A percentile compares a stretch with the other conserved stretches of the same genome.
phyloP scores from a whole-genome alignment of 2,329 filamentous ascomycete genomes.

The Diaporthe vexans region DNA sequence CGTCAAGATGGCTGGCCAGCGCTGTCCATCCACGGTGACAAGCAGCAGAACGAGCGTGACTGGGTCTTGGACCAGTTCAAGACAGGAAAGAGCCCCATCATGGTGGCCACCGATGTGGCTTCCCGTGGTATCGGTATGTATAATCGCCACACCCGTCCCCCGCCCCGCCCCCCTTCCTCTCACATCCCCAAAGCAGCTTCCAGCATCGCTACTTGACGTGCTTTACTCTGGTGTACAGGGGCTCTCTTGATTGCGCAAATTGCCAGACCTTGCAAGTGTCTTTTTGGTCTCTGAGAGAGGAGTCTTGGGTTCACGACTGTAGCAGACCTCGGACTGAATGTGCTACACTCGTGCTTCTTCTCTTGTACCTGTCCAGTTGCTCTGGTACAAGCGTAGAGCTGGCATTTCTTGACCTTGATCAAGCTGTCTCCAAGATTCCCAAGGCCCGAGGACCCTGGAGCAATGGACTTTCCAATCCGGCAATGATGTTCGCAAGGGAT shows the following conservation, averaged over 20 bases:
- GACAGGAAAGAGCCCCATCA: constrained; percentile 98
- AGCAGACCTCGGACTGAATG: constrained; percentile 61
- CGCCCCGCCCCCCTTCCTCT: constrained; percentile 48
- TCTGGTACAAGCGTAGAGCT: constrained; percentile 83
- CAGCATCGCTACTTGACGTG: constrained; percentile 75
- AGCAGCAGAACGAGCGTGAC: constrained; percentile 99
- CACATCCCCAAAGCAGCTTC: constrained; percentile 65
- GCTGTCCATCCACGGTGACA: constrained; percentile 98
- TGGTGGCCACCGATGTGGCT: constrained; percentile 99
- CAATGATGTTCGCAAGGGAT: constrained; percentile 69
- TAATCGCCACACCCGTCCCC: constrained; percentile 66
- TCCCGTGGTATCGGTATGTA: constrained; percentile 99
- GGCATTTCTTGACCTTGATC: constrained; percentile 83
- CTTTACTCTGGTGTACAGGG: constrained; percentile 94
- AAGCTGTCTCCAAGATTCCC: constrained; percentile 76
- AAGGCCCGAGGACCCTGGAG: constrained; percentile 70
- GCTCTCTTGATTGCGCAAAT: constrained; percentile 90
- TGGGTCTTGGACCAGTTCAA: constrained; percentile 99
- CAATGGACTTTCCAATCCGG: constrained; percentile 64
- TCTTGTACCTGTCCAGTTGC: constrained; percentile 73
- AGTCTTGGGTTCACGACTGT: constrained; percentile 87
- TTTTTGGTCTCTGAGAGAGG: constrained; percentile 84
- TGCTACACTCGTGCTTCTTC: constrained; percentile 83
- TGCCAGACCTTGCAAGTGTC: constrained; percentile 85
- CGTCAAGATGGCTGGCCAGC: constrained; percentile 98